phyloP scores from a whole-genome alignment of 306 rosid genomes.

The Casuarina cunninghamiana region DNA sequence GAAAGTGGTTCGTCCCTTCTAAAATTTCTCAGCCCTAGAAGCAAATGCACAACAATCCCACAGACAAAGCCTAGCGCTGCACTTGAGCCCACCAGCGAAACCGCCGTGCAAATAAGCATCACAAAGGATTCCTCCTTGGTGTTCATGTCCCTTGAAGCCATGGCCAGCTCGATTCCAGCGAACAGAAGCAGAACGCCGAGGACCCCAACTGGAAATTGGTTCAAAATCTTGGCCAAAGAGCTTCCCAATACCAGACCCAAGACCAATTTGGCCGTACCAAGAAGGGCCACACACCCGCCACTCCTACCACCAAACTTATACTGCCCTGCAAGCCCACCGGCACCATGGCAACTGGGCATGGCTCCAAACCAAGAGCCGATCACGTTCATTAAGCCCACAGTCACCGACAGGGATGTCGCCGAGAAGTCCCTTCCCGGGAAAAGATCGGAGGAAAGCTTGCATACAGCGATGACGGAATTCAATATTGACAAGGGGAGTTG shows the following conservation, averaged over 20 bases:
- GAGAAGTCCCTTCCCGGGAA: constrained; percentile 65
- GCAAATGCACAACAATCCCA: constrained; percentile 37
- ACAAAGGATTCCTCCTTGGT: constrained; percentile 60
- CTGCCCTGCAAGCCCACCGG: constrained; percentile 86
- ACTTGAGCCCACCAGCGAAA: constrained; percentile 68
- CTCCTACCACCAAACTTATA: constrained; percentile 84
- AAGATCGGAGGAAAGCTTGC: constrained; percentile 62
- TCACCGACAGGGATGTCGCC: constrained; percentile 65
- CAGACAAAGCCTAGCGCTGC: constrained; percentile 66
- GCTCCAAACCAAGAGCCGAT: constrained; percentile 88
- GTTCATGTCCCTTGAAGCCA: constrained; percentile 74
- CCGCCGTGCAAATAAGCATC: constrained; percentile 55
- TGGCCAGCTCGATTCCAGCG: constrained; percentile 77
- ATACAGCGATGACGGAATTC: constrained; percentile 74
- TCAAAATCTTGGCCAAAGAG: constrained; percentile 52
- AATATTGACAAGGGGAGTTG: constrained; percentile 72
- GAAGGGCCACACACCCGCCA: constrained; percentile 78
- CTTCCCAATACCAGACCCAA: constrained; percentile 65
- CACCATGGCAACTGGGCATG: constrained; percentile 82
- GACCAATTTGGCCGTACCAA: constrained; percentile 58
- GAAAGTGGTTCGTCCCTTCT: too few relatives aligned
- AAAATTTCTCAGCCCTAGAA: constrained; percentile 45
- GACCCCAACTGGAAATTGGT: constrained; percentile 63
- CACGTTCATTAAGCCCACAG: constrained; percentile 78
- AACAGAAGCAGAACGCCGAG: constrained; percentile 64